Evolutionary conservation across 2,329 filamentous ascomycete species (phyloP), one percentile per base, ranked within the genome.

Genomic region (Harringtonia lauricola): DNA sequence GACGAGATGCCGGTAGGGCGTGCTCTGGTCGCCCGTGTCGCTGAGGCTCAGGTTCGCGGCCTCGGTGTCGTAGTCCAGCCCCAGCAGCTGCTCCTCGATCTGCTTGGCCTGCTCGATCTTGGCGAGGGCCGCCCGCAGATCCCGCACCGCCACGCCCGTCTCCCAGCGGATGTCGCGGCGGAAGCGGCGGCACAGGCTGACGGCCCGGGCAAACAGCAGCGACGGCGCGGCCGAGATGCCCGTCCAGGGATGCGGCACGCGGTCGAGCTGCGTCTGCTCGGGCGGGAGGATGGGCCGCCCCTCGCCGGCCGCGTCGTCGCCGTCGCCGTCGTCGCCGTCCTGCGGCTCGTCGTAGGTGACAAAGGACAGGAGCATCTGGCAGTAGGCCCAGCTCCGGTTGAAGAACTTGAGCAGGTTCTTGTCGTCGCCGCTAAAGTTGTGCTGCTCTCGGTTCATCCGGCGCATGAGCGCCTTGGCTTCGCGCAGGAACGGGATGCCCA

Each of bases 371-470:
- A 64, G 46, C 50, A 64, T 56, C 31, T 64, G 61, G 48, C 60
- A 63, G 42, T 64, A 64, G 0, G 56, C 54, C 43, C 60, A 48
- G 30, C 61, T 62, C 33, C 61, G 60, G 36, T 61, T 60, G 36
- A 64, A 64, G 26, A 62, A 62, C 0, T 45, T 47, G 3, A 64
- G 29, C 4, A 58, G 43, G 14, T 60, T 49, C 3, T 45, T 34
- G 9, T 61, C 51, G 14, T n/a, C 14, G 33, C 12, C n/a, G n/a
- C 15, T 18, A 8, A 35, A n/a, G n/a, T 8, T 12, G 7, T 7
- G 7, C 8, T 18, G 15, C 36, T 49, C 38, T 7, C 30, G 19
- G 41, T 36, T 36, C 19, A 42, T 13, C n/a, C 33, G 41, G 34
- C 19, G 17, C 22, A 42, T 26, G 13, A 42, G 15, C 9, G n/a